These are phyloP conservation scores for Pseudogymnoascus sp. DNA, from an alignment of 2,329 filamentous ascomycete species.

Conservation along the genomic window DNA sequence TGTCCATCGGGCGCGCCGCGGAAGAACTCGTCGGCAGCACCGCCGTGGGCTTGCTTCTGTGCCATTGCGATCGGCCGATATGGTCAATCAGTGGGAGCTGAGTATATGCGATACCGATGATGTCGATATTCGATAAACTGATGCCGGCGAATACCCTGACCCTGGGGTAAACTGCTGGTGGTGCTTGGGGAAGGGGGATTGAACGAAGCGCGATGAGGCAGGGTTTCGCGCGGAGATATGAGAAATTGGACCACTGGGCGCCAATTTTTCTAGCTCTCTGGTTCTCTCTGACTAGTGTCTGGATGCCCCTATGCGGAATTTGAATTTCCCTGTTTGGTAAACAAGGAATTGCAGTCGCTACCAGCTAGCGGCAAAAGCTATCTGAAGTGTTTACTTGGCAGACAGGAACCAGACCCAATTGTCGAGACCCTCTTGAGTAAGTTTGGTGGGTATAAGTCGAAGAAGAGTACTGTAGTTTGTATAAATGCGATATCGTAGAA, in stretches of 20 bases:
- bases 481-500: not conserved
- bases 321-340: not conserved
- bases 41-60: not conserved
- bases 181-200: not conserved
- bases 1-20: not conserved
- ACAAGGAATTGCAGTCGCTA: not conserved
- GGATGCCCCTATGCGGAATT: not conserved
- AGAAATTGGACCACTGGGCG: not conserved
- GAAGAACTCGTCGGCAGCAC: slow-evolving; percentile 3
- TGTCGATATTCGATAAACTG: not conserved
- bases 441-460: not conserved
- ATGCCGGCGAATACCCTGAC: not conserved
- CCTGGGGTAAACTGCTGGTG: not conserved
- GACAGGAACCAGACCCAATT: not conserved
- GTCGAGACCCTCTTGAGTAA: not conserved
- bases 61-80: not conserved
- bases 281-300: not conserved
- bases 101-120: not conserved
- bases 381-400: not conserved
- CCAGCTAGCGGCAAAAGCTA: not conserved
- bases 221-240: not conserved
- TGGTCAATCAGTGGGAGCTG: not conserved
- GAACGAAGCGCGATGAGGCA: not conserved
- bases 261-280: not conserved
- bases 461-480: not conserved